Conservation (phyloP, 495 filamentous ascomycete genomes). For the Rostrohypoxylon terebratum region DNA sequence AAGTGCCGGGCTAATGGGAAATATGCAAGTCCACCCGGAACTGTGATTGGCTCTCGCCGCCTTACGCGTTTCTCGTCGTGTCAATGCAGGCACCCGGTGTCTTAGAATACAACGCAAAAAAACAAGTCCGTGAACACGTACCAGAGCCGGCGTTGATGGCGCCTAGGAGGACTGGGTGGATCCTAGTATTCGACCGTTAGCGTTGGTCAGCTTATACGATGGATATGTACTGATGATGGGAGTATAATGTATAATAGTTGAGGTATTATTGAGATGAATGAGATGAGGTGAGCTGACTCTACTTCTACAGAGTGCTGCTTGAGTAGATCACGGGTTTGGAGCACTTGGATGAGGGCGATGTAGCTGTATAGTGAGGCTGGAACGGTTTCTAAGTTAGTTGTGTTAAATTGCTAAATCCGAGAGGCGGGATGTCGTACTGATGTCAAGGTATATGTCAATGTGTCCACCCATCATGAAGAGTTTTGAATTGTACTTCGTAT, state of each 20-base stretch:
- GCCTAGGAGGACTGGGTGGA: slow-evolving; percentile 78
- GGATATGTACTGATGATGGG: not conserved
- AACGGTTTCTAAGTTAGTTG: slow-evolving; percentile 18
- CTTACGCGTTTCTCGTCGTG: not conserved
- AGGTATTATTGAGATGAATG: slow-evolving; percentile 1
- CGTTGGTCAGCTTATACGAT: slow-evolving; percentile 2
- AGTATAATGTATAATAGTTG: not conserved
- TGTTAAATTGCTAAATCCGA: not conserved
- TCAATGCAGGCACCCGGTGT: not conserved
- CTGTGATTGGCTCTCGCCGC: not conserved
- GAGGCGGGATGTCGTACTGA: slow-evolving; percentile 61
- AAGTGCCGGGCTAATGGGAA: not conserved
- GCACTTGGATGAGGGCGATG: slow-evolving; percentile 69
- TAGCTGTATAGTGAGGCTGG: slow-evolving; percentile 78
- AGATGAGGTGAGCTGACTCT: slow-evolving; percentile 61
- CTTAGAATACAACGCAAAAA: slow-evolving; percentile 13
- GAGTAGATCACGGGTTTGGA: slow-evolving; percentile 64
- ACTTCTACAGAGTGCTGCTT: slow-evolving; percentile 68
- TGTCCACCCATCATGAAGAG: slow-evolving; percentile 62
- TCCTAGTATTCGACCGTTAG: slow-evolving; percentile 54
- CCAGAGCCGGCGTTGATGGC: slow-evolving; percentile 74
- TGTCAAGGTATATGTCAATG: slow-evolving; percentile 73
- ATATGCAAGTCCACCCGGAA: not conserved
- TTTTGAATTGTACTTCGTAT: too few species aligned
- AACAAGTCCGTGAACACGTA: slow-evolving; percentile 44